phyloP scores from a whole-genome alignment of 805 yeast species.

The Yarrowia osloensis region DNA sequence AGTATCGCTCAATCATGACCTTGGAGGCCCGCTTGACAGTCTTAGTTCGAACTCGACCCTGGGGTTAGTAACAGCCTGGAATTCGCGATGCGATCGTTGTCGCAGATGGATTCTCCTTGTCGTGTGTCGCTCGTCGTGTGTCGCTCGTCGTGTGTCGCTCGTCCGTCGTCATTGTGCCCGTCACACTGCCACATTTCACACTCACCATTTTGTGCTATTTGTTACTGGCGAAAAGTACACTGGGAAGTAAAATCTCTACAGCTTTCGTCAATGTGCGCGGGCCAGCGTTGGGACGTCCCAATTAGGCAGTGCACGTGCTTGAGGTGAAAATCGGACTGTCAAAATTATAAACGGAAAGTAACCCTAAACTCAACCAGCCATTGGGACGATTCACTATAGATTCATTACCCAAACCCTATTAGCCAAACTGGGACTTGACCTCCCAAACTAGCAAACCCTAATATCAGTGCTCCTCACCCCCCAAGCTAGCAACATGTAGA shows the following conservation, averaged over 20 bases:
- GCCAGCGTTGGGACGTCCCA: slow-evolving; percentile 29
- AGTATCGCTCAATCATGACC: slow-evolving; percentile 98
- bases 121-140: background rate
- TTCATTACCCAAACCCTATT: background rate
- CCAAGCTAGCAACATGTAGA: background rate
- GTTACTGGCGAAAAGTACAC: slow-evolving; percentile 31
- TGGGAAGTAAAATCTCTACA: slow-evolving; percentile 28
- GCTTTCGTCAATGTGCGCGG: slow-evolving; percentile 26
- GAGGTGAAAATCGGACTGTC: background rate
- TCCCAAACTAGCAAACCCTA: background rate
- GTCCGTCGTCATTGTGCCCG: background rate
- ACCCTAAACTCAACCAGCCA: slow-evolving; percentile 13
- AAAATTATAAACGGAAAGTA: background rate
- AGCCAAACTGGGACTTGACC: background rate
- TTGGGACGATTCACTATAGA: background rate
- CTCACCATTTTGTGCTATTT: slow-evolving; percentile 30
- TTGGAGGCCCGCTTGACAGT: slow-evolving; percentile 99
- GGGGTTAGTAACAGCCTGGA: slow-evolving; percentile 33
- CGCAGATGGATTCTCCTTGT: background rate
- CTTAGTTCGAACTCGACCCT: slow-evolving; percentile 99
- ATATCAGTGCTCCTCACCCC: too few species aligned
- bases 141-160: background rate
- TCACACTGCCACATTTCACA: slow-evolving; percentile 19
- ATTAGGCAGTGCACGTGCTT: slow-evolving; percentile 28
- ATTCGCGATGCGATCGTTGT: background rate